Evolutionary conservation across 164 flowering plant species (phyloP).

Genomic region (Liriodendron chinense): DNA sequence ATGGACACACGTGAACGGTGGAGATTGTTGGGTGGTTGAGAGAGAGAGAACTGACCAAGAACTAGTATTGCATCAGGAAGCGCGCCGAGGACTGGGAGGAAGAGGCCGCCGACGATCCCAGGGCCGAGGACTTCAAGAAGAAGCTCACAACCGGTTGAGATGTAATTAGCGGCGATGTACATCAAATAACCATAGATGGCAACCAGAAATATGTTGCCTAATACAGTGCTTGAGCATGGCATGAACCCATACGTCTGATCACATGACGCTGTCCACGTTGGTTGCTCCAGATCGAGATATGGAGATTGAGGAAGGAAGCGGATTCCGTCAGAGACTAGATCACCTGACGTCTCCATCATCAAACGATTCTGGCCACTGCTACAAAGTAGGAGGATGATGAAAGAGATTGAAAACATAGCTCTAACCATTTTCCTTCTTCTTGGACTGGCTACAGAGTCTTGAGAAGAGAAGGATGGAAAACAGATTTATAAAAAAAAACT

Average conservation of each 20-base stretch:
- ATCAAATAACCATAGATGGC: slow-evolving; percentile 60
- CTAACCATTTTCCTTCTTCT: background rate
- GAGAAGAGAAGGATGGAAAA: background rate
- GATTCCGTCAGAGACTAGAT: slow-evolving; percentile 32
- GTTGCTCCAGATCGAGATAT: background rate
- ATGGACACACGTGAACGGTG: no score
- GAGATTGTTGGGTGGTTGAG: background rate
- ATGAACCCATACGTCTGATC: slow-evolving; percentile 64
- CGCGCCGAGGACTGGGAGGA: slow-evolving; percentile 88
- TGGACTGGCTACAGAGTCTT: background rate
- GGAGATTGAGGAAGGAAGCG: background rate
- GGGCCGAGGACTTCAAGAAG: slow-evolving; percentile 82
- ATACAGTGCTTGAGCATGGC: slow-evolving; percentile 52
- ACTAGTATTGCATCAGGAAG: slow-evolving; percentile 92
- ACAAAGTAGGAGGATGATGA: slow-evolving; percentile 7
- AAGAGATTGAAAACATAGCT: background rate
- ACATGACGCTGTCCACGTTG: slow-evolving; percentile 18
- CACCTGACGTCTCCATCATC: slow-evolving; percentile 11
- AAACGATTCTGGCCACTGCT: slow-evolving; percentile 9
- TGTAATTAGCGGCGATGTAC: slow-evolving; percentile 65
- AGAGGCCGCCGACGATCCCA: slow-evolving; percentile 82
- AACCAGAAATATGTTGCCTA: slow-evolving; percentile 54
- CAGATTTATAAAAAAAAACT: background rate
- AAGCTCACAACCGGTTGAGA: slow-evolving; percentile 80
- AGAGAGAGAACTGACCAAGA: slow-evolving; percentile 40